Base-by-base conservation (phyloP, 768 basidiomycete species). In the Tylopilus subfusipes region DNA sequence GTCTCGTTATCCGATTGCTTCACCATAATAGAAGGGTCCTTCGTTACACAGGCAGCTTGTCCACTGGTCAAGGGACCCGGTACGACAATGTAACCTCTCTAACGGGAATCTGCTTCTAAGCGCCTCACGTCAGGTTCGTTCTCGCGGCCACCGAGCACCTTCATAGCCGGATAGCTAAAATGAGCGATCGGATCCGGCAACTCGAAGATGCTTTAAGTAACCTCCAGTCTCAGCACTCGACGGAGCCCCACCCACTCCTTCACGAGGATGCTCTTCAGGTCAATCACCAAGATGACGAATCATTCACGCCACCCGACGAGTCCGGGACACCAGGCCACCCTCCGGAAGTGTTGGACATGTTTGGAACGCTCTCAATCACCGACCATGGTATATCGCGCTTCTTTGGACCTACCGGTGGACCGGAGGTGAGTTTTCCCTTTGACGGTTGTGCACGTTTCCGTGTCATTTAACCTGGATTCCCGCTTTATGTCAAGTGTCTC, bases 31-130 rank as follows among this genome's bases (percentile, higher is more conserved):
- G 30, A 36, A 40, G 27, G 8, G 40, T 6, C 42, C 38, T 19
- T 38, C 36, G 7, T 42, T 47, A 40, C 50, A 57, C 55, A 86
- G 85, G 85, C 22, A 86, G 84, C 62, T 73, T 89, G n/a, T 80
- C 86, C 0, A 88, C 87, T n/a, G 87, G 87, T 13, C 84, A 89
- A 69, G 86, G 86, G 55, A 87, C 86, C 51, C 79, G 88, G 85
- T 82, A 65, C 11, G 66, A 60, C 55, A 52, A 30, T 40, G 21
- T 50, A 2, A 12, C 36, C 43, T 47, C 21, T 38, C 52, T 53
- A 24, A 40, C 39, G 51, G 21, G 50, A 39, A 42, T 50, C 27
- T 45, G 16, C 10, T 38, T 42, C 33, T 55, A 58, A 62, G 57
- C 48, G 48, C 42, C 36, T 39, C 45, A 31, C 44, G 40, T 39